Evolutionary conservation across 805 yeast species (phyloP).

Genomic region (Wickerhamomyces sydowiorum): DNA sequence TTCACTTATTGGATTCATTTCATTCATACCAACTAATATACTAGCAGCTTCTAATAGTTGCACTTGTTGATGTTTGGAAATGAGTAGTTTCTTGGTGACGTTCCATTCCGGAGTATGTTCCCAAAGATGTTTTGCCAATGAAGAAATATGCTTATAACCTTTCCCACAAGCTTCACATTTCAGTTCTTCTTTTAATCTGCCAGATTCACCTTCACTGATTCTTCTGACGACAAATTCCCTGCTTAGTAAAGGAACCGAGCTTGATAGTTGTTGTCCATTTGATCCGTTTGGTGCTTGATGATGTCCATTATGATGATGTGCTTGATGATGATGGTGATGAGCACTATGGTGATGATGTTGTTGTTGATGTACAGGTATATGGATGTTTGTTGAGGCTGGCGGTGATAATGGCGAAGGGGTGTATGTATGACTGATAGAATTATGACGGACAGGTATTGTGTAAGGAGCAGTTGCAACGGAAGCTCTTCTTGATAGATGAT

Average conservation of each 20-base stretch:
- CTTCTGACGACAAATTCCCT: constrained; percentile 76
- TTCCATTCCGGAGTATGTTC: constrained; percentile 96
- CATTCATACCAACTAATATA: constrained; percentile 71
- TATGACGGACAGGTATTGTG: constrained; percentile 26
- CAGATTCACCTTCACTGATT: constrained; percentile 82
- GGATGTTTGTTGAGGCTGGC: constrained; percentile 12
- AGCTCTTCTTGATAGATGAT: constrained; percentile 27
- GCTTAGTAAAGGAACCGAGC: constrained; percentile 38
- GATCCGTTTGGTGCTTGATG: not conserved
- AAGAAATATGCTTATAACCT: constrained; percentile 82
- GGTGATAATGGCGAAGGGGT: constrained; percentile 16
- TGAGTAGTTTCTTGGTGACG: constrained; percentile 71
- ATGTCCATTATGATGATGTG: not conserved
- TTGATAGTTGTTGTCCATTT: constrained; percentile 13
- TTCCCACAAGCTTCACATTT: constrained; percentile 90
- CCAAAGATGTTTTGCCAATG: constrained; percentile 87
- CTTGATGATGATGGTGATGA: constrained; percentile 4
- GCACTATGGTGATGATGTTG: constrained; percentile 6
- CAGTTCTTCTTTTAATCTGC: constrained; percentile 75
- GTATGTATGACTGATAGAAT: not conserved
- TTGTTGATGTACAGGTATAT: constrained; percentile 11
- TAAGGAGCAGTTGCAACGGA: constrained; percentile 32
- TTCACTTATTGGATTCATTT: constrained; percentile 15
- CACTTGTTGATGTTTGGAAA: constrained; percentile 86
- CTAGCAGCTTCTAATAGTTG: constrained; percentile 76